Conservation (phyloP, 2,329 filamentous ascomycete genomes). For the Curvularia hawaiiensis region DNA sequence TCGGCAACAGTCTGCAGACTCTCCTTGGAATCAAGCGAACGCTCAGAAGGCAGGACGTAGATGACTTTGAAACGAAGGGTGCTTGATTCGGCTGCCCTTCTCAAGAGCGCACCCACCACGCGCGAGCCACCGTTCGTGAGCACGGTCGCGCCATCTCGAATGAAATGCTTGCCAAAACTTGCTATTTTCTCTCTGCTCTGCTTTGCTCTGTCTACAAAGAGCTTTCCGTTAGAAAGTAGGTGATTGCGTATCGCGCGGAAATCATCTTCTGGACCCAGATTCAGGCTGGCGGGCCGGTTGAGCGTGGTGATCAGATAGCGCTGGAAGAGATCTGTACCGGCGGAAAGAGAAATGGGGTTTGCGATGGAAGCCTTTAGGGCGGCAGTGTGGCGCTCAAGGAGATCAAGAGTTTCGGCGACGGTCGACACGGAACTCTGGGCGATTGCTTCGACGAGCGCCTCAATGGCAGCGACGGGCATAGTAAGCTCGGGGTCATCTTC, state of each 20-base stretch:
- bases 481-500: slow-evolving; percentile 80
- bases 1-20: slow-evolving; percentile 72
- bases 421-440: slow-evolving; percentile 80
- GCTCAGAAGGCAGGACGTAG: slow-evolving; percentile 58
- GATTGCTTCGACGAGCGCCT: slow-evolving; percentile 86
- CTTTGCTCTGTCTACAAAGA: slow-evolving; percentile 88
- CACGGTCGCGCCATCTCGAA: slow-evolving; percentile 79
- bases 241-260: slow-evolving; percentile 86
- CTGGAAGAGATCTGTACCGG: slow-evolving; percentile 94
- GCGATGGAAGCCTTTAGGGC: slow-evolving; percentile 78
- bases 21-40: slow-evolving; percentile 55
- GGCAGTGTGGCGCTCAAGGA: slow-evolving; percentile 76
- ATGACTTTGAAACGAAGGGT: slow-evolving; percentile 80
- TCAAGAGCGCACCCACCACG: slow-evolving; percentile 78
- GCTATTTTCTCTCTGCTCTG: slow-evolving; percentile 84
- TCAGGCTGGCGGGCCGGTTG: slow-evolving; percentile 55
- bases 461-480: slow-evolving; percentile 94
- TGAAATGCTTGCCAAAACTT: slow-evolving; percentile 75
- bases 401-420: slow-evolving; percentile 90
- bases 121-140: slow-evolving; percentile 88
- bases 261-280: slow-evolving; percentile 60
- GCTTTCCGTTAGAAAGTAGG: slow-evolving; percentile 80
- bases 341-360: slow-evolving; percentile 90
- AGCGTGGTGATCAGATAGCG: slow-evolving; percentile 84
- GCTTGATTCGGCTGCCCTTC: slow-evolving; percentile 71